Base-by-base conservation (phyloP, 345 rosid species). In the Nasturtium officinale region DNA sequence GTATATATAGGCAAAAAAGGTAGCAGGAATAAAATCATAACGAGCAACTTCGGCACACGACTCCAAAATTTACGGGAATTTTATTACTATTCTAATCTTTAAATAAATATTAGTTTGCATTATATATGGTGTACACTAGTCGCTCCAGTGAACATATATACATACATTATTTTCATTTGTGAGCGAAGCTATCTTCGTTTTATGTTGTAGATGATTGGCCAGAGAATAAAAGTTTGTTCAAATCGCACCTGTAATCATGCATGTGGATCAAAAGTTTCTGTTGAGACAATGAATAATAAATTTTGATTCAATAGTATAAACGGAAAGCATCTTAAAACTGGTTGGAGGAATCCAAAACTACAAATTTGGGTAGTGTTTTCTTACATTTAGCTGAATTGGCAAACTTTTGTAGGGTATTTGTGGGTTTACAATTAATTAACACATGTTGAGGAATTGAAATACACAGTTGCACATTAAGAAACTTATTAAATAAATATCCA, bases 21-120 rank as follows among this genome's bases (percentile, higher is more conserved):
- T 74, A 20, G 42, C 13, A 46, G 9, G 46, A 15, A 30, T 45
- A 46, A 46, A 32, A 45, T 16, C 16, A 12, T 30, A 32, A 56
- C 10, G 60, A 66, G 45, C 61, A 66, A 66, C 29, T 58, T 59
- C 54, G 53, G n/a, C 73, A 50, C 78, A 74, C 73, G 78, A 47
- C 46, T 25, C 54, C 26, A 52, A 42, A 16, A 47, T 65, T 66
- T 1, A 58, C 57, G 45, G 51, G 9, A 66, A 58, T 9, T 33
- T 23, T 12, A 72, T 52, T 28, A 52, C 6, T 40, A 62, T 12
- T 5, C 5, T 37, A 38, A 65, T 50, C 45, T 37, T 16, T 66
- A 18, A 12, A 66, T 48, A 48, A 58, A 29, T 47, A 13, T 32
- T 45, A 29, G 29, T 55, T 45, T 56, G 32, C 58, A 73, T 45